Conservation (phyloP, 176 grass and related monocot genomes). For the Avena insularis region DNA sequence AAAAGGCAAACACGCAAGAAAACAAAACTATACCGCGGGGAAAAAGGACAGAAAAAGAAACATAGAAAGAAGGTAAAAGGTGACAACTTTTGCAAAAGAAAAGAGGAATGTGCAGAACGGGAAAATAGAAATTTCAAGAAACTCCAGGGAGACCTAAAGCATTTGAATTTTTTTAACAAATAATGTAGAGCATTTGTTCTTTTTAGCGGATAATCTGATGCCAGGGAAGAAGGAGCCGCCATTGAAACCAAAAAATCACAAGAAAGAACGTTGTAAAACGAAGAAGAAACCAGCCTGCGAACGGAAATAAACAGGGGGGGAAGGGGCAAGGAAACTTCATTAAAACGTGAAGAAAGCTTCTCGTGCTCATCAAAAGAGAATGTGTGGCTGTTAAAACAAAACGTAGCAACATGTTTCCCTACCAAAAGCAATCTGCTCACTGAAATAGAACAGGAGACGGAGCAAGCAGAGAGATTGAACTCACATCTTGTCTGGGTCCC, state of each 20-base stretch:
- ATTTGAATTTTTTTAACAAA: neutral
- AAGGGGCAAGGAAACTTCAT: neutral
- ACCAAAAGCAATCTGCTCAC: slow-evolving; percentile 25
- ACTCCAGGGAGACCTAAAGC: neutral
- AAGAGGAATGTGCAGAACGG: slow-evolving; percentile 25
- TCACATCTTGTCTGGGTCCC: slow-evolving; percentile 81
- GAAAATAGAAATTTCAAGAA: slow-evolving; percentile 38
- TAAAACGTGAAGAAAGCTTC: neutral
- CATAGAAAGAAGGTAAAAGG: neutral
- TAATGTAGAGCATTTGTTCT: neutral
- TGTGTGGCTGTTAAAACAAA: slow-evolving; percentile 5
- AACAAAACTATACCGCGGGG: neutral
- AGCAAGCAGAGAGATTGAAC: neutral
- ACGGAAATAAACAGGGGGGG: neutral
- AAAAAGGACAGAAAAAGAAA: slow-evolving; percentile 25
- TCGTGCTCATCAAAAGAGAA: neutral
- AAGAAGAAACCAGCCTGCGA: slow-evolving; percentile 12
- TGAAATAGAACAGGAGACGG: neutral
- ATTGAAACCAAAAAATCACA: neutral
- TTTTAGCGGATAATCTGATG: neutral
- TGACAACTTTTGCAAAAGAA: slow-evolving; percentile 27
- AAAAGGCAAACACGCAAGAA: slow-evolving; percentile 5
- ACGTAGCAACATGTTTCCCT: neutral
- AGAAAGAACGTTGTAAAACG: neutral
- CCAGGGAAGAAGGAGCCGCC: neutral